Evolutionary conservation across 352 stramenopile species (phyloP).

Genomic region (Phytophthora chlamydospora): DNA sequence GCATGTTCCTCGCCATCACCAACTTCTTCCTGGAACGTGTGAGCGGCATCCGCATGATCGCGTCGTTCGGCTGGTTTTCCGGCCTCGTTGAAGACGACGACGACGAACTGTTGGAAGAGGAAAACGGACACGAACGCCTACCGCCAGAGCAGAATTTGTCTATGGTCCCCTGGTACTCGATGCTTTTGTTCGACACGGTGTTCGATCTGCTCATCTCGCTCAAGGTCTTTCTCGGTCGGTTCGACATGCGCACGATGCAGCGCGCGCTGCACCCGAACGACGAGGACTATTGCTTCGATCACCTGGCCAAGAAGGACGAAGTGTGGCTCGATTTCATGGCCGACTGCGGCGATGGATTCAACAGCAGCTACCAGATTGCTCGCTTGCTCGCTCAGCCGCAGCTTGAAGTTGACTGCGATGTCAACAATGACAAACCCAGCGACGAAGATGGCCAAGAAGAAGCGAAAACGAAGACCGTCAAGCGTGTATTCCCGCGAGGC

Average conservation of each 20-base stretch:
- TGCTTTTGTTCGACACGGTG: conserved; percentile 91
- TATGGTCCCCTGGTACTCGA: conserved; percentile 96
- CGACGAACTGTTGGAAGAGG: conserved; percentile 41
- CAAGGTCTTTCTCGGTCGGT: conserved; percentile 93
- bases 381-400: conserved; percentile 89
- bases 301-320: conserved; percentile 76
- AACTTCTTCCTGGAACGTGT: conserved; percentile 87
- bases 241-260: conserved; percentile 92
- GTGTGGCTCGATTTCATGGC: conserved; percentile 96
- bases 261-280: conserved; percentile 77
- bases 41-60: conserved; percentile 82
- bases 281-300: conserved; percentile 84
- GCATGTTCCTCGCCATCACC: conserved; percentile 78
- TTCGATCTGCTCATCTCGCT: conserved; percentile 94
- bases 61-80: conserved; percentile 73
- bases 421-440: conserved; percentile 26
- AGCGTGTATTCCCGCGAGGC: conserved; percentile 78
- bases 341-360: conserved; percentile 94
- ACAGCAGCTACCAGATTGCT: conserved; percentile 94
- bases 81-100: conserved; percentile 61
- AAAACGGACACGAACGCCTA: conserved; percentile 64
- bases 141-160: conserved; percentile 76
- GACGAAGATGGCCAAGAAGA: conserved; percentile 6
- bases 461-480: conserved; percentile 31
- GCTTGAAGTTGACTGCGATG: conserved; percentile 76